These are phyloP conservation scores for Emiliania huxleyi DNA, from an alignment of 78 protist genomes.

Conservation along the genomic window DNA sequence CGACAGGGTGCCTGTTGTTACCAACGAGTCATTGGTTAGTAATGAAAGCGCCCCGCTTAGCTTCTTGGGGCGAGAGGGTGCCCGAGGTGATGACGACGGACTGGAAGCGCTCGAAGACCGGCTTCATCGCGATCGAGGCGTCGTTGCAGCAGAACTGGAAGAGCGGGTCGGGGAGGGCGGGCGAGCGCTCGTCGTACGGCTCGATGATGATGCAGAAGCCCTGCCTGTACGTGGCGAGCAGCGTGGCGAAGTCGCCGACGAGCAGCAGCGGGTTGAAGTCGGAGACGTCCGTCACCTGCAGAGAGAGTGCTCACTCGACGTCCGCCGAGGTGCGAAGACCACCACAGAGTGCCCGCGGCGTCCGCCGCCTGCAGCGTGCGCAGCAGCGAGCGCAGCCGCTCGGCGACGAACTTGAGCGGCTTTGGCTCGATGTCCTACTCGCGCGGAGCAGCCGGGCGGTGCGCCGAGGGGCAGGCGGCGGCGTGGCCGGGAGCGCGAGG, in stretches of 20 bases:
- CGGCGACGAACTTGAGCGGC: conserved; percentile 36
- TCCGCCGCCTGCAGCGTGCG: conserved; percentile 74
- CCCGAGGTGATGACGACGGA: conserved; percentile 46
- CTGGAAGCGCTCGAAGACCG: conserved; percentile 71
- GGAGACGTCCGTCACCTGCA: conserved; percentile 64
- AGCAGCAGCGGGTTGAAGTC: conserved; percentile 69
- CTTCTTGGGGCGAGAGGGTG: conserved; percentile 97
- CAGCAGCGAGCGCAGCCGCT: conserved; percentile 86
- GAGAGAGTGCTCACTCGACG: not conserved
- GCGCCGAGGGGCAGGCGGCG: too few species aligned
- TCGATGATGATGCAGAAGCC: conserved; percentile 78
- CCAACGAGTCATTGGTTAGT: too few species aligned
- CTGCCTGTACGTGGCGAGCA: conserved; percentile 80
- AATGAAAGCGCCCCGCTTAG: too few species aligned
- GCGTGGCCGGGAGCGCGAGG: too few species aligned
- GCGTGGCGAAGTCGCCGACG: conserved; percentile 83
- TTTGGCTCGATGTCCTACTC: conserved; percentile 20
- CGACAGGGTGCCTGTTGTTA: too few species aligned
- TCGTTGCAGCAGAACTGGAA: conserved; percentile 84
- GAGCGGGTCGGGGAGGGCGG: conserved; percentile 62
- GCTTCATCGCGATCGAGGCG: conserved; percentile 90
- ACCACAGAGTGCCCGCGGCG: too few species aligned
- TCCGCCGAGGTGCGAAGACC: too few species aligned
- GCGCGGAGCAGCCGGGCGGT: too few species aligned
- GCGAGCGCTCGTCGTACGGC: conserved; percentile 74